Conservation (phyloP, 805 yeast genomes). For the Wickerhamiella hasegawae region DNA sequence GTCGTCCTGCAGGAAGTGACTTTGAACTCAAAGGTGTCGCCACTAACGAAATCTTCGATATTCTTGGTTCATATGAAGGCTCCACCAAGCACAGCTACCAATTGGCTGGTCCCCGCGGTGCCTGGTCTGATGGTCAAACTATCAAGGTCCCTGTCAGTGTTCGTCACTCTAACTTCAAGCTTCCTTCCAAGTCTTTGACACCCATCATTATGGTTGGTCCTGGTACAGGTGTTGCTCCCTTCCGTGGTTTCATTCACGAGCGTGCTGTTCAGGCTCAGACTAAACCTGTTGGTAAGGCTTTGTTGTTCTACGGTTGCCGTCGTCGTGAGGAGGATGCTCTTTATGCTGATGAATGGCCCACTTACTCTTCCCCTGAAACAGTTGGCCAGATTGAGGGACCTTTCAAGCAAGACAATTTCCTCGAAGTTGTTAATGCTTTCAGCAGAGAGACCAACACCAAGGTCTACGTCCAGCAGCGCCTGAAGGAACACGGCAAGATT, state of each 20-base stretch:
- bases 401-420: constrained; percentile 13
- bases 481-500: constrained; percentile 32
- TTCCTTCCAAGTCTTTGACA: constrained; percentile 68
- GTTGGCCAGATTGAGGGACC: constrained; percentile 9
- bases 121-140: constrained; percentile 25
- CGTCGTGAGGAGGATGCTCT: constrained; percentile 62
- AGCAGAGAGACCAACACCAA: constrained; percentile 54
- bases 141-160: constrained; percentile 73
- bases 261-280: constrained; percentile 42
- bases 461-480: constrained; percentile 74
- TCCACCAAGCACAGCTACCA: constrained; percentile 37
- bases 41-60: constrained; percentile 68
- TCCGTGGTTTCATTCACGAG: constrained; percentile 88
- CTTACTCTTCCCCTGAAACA: constrained; percentile 25
- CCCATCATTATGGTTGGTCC: constrained; percentile 94
- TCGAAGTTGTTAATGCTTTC: constrained; percentile 64
- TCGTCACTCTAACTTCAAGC: constrained; percentile 85
- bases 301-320: constrained; percentile 83
- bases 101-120: constrained; percentile 68
- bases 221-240: constrained; percentile 98
- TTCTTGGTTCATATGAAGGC: constrained; percentile 39
- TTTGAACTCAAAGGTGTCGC: constrained; percentile 67
- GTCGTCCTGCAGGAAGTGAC: constrained; percentile 18
- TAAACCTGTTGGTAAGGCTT: constrained; percentile 47
- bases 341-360: constrained; percentile 81